Base-by-base conservation (phyloP, 352 stramenopile species). In the Pythium brassicae region DNA sequence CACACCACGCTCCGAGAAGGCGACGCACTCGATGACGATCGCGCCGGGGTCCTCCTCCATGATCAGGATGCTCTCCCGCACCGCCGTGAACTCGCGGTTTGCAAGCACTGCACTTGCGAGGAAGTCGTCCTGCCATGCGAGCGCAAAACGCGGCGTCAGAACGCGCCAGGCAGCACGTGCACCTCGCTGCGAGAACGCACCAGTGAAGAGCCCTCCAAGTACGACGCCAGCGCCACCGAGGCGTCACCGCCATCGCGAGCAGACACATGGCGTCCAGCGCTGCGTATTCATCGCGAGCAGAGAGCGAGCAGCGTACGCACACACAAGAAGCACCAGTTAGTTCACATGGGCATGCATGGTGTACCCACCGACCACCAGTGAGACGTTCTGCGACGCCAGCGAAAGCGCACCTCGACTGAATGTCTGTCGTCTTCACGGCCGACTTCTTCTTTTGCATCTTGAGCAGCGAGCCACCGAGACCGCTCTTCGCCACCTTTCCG, bases 61-160 rank as follows among this genome's bases (percentile, higher is more conserved):
- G 26, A 95, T 73, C 63, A 95, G 65, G 45, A 95, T 87, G 52
- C 73, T 86, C 62, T 97, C 87, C 61, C 91, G 92, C 65, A 96
- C 83, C 15, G 91, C 89, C 29, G 87, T 93, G 66, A 98, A 97
- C 45, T 96, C 86, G 26, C 92, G 85, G 59, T 96, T 96, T 12
- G 89, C 87, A 34, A 98, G 69, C 61, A 95, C 86, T 2, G 92
- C 90, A 47, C 74, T 96, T n/a, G 87, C 86, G 32, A 98, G 72
- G 60, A 98, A 98, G 50, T 98, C 92, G 45, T 98, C 92, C 71
- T 92, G 64, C 6, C 8, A 47, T 2, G 10, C 53, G 32, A 53
- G 19, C 34, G 19, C 6, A 43, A 25, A 34, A 37, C 14, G 8
- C 9, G 32, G 9, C 5, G 5, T 37, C 32, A 37, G 32, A 7